Base-by-base conservation (phyloP, 345 rosid species). In the Conringia planisiliqua region DNA sequence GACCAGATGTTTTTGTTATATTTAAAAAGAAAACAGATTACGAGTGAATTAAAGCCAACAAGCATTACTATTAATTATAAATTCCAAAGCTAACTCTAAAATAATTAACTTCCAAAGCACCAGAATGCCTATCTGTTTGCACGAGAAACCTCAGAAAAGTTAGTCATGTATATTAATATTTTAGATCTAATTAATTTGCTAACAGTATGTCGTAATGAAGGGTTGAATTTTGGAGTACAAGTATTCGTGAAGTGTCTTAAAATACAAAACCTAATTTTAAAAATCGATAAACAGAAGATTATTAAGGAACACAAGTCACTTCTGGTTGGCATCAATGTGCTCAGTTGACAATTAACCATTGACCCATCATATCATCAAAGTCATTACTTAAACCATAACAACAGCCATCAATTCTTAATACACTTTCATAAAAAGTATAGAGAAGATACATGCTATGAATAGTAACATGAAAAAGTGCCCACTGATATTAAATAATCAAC, bases 291-390 rank as follows among this genome's bases (percentile, higher is more conserved):
- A 51, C 9, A 62, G 24, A 51, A 72, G 42, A 50, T 72, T 27
- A 62, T 18, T 32, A 63, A 18, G 77, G 46, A 42, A 42, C 70
- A 51, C 76, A 54, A 63, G 71, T 73, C 55, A 72, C 62, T 51
- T 62, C 24, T 32, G 64, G 77, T 54, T 73, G 77, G 77, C 77
- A 73, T 73, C 47, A 73, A 64, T 73, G 64, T 73, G 70, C 63
- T 52, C 52, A 64, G 77, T 73, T 64, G 77, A 65, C 77, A 44
- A 65, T 43, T 55, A 32, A 52, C 75, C 76, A 52, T 72, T 72
- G 76, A 72, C 76, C 62, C 35, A 29, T 29, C 76, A 62, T 12
- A 39, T 62, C 42, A 62, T 71, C 12, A 13, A 27, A 16, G 16
- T 68, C 36, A 11, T 71, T 30, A 18, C 13, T 64, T 64, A 43